Base-by-base conservation (phyloP, 2,329 filamentous ascomycete species). In the Macrophomina tecta region DNA sequence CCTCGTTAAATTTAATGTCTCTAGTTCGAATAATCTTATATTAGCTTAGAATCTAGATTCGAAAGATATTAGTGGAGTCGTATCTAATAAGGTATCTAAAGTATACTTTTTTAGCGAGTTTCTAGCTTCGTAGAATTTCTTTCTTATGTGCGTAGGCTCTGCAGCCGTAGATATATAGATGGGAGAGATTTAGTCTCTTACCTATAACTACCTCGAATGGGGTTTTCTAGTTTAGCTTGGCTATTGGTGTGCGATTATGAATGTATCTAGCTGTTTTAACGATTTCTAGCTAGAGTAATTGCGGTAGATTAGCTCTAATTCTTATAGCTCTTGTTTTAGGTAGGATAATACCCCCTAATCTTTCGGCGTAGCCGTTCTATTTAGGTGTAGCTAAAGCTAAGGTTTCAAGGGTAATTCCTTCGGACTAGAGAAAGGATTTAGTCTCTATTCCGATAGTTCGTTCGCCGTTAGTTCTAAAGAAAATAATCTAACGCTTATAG, bases 111-210 rank as follows among this genome's bases (percentile, higher is more conserved):
- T 45, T 11, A 6, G 28, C 38, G 11, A 61, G 36, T 28, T 45
- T 61, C 28, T 61, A 23, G 23, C n/a, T 45, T 45, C 42, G 38
- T 45, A 36, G 34, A 36, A 61, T 45, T 7, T 18, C 34, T 16
- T 61, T 61, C 56, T 45, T 61, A 9, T 45, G 36, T 45, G 42
- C 18, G 23, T 61, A 61, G 18, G 56, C 56, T 61, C 42, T 45
- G 12, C 23, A 61, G 42, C 56, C 38, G 34, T 45, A 61, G 4
- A 61, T 23, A 14, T 12, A 5, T 1, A 61, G 56, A 23, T 61
- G 56, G 12, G 18, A 45, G 28, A 61, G 34, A 45, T 61, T 48
- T 45, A 18, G 56, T 45, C 46, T 61, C 34, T 34, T 61, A 28
- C 36, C 18, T n/a, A 36, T 61, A 32, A 61, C 56, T 32, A 11